phyloP scores from a whole-genome alignment of 2,329 filamentous ascomycete genomes.

The Cladosporium oxysporum region DNA sequence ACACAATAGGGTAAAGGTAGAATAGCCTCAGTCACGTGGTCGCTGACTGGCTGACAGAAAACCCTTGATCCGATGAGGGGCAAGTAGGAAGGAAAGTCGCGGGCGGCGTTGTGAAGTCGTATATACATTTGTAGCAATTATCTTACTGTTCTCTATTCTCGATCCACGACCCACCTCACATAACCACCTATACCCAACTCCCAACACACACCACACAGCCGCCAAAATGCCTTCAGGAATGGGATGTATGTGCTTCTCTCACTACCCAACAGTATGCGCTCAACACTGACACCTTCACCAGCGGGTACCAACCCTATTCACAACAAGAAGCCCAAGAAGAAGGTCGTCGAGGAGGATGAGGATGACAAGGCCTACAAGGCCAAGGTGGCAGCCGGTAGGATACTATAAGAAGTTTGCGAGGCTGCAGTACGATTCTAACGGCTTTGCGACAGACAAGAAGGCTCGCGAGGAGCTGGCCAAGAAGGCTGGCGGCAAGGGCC shows the following conservation, averaged over 20 bases:
- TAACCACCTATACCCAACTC: slow-evolving; percentile 1
- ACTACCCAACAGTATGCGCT: neutral
- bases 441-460: slow-evolving; percentile 57
- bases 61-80: slow-evolving; percentile 4
- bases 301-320: slow-evolving; percentile 57
- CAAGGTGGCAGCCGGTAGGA: slow-evolving; percentile 78
- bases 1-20: neutral
- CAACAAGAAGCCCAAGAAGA: slow-evolving; percentile 83
- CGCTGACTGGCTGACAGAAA: neutral
- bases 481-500: slow-evolving; percentile 84
- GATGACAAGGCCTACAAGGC: slow-evolving; percentile 80
- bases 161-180: neutral
- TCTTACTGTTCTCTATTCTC: neutral
- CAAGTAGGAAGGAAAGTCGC: slow-evolving; percentile 9
- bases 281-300: slow-evolving; percentile 28
- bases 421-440: neutral
- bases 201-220: slow-evolving; percentile 4
- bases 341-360: slow-evolving; percentile 74
- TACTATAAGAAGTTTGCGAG: slow-evolving; percentile 35
- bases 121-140: neutral
- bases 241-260: slow-evolving; percentile 44
- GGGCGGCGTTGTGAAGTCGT: neutral
- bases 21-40: slow-evolving; percentile 1
- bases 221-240: slow-evolving; percentile 52
- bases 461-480: slow-evolving; percentile 77